A percentile compares a stretch with the other conserved stretches of the same genome.
Evolutionary conservation across 805 yeast species (phyloP).

Genomic region (Wickerhamomyces chaumierensis): DNA sequence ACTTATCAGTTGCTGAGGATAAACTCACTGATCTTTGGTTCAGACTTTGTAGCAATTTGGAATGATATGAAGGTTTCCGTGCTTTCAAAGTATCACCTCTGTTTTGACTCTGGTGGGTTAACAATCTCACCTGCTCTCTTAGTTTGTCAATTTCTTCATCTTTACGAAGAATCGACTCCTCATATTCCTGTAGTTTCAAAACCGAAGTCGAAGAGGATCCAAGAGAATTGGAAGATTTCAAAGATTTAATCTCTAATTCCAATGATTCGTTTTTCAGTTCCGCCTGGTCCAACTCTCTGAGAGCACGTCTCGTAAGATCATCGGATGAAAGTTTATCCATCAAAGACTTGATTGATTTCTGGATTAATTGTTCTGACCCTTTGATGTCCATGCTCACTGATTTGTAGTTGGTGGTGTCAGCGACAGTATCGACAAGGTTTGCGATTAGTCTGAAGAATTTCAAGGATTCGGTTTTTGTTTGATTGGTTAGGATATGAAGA

Average conservation of each 20-base stretch:
- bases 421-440: slow-evolving; percentile 23
- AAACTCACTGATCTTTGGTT: too few species aligned
- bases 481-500: slow-evolving; percentile 35
- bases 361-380: slow-evolving; percentile 36
- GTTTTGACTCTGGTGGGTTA: too few species aligned
- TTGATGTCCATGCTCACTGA: slow-evolving; percentile 34
- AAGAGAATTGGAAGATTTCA: slow-evolving; percentile 18
- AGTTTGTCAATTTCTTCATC: slow-evolving; percentile 25
- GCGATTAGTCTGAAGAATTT: slow-evolving; percentile 44
- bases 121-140: slow-evolving; percentile 1
- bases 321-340: slow-evolving; percentile 60
- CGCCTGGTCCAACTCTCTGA: slow-evolving; percentile 35
- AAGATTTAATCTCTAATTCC: slow-evolving; percentile 8
- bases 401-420: slow-evolving; percentile 16
- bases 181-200: too few species aligned
- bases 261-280: slow-evolving; percentile 31
- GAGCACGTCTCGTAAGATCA: slow-evolving; percentile 62
- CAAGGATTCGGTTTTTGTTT: slow-evolving; percentile 30
- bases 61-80: too few species aligned
- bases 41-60: too few species aligned
- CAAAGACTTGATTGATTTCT: slow-evolving; percentile 54
- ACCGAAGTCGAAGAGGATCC: too few species aligned
- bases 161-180: slow-evolving; percentile 37
- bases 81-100: too few species aligned
- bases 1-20: too few species aligned